phyloP scores from a whole-genome alignment of 495 filamentous ascomycete genomes.

The Annulohypoxylon bovei region DNA sequence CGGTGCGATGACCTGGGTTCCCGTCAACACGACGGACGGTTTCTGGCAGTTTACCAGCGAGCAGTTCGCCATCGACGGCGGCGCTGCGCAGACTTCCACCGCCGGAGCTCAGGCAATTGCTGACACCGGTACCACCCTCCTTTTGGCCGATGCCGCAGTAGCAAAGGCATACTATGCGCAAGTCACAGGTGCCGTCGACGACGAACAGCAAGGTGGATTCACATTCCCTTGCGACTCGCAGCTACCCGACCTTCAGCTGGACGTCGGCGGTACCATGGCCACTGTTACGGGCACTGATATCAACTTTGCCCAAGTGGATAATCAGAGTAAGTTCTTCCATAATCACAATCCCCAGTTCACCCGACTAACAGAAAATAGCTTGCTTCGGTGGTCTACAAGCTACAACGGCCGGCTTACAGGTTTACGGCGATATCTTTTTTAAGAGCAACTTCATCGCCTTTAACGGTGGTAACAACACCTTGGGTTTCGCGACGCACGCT shows the following conservation, averaged over 20 bases:
- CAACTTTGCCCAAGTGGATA: slow-evolving; percentile 69
- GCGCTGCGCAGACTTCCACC: slow-evolving; percentile 45
- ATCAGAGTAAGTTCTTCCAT: slow-evolving; percentile 49
- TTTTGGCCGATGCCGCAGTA: slow-evolving; percentile 72
- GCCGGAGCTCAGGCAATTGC: slow-evolving; percentile 67
- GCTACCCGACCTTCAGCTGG: slow-evolving; percentile 73
- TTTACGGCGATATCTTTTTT: slow-evolving; percentile 84
- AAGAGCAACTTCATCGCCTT: slow-evolving; percentile 84
- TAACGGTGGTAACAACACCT: slow-evolving; percentile 68
- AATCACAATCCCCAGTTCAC: neutral
- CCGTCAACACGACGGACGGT: slow-evolving; percentile 69
- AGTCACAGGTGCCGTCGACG: slow-evolving; percentile 65
- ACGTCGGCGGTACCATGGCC: slow-evolving; percentile 70
- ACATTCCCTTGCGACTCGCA: slow-evolving; percentile 60
- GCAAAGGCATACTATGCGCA: slow-evolving; percentile 69
- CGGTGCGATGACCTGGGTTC: slow-evolving; percentile 70
- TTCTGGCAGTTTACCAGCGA: slow-evolving; percentile 80
- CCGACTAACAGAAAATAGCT: slow-evolving; percentile 52
- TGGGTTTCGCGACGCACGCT: slow-evolving; percentile 68
- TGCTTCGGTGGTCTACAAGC: slow-evolving; percentile 80
- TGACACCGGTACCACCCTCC: slow-evolving; percentile 78
- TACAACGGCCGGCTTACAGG: slow-evolving; percentile 67
- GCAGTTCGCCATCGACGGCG: slow-evolving; percentile 64
- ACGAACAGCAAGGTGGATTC: slow-evolving; percentile 65
- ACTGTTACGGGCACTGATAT: slow-evolving; percentile 73